A percentile compares a stretch with the other conserved stretches of the same genome.
phyloP scores from a whole-genome alignment of 192 early-diverging fungal species.

The Rhizoclosmatium sp. region DNA sequence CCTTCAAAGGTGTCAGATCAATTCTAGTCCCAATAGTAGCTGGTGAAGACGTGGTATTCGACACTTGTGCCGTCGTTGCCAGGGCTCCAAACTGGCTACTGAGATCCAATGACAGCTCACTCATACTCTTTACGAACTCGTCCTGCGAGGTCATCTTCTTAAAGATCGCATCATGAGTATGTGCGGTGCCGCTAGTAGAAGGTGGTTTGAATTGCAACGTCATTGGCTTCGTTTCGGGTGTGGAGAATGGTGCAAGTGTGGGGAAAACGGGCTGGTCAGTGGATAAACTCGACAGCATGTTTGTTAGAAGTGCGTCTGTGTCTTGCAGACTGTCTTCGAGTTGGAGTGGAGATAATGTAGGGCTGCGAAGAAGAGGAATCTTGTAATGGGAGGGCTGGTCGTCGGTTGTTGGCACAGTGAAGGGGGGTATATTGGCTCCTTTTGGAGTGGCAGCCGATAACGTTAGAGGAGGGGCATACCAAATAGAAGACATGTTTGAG shows the following conservation, averaged over 20 bases:
- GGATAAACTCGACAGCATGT: not conserved
- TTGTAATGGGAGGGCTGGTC: not conserved
- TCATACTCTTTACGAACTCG: not conserved
- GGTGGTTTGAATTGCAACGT: not conserved
- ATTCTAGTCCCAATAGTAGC: not conserved
- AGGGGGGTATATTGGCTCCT: not conserved
- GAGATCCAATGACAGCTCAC: not conserved
- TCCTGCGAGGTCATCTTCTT: not conserved
- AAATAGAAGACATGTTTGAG: not conserved
- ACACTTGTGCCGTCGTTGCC: too few relatives aligned
- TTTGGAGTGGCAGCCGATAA: not conserved
- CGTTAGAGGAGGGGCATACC: not conserved
- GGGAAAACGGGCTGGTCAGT: not conserved
- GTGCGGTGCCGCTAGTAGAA: not conserved
- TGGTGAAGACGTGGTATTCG: not conserved
- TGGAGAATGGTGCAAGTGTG: conserved; percentile 6
- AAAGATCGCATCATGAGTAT: not conserved
- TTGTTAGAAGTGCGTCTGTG: not conserved
- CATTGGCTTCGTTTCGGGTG: not conserved
- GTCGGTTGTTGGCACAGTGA: not conserved
- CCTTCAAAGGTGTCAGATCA: conserved; percentile 1
- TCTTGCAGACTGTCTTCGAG: not conserved
- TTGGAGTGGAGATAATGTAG: not conserved
- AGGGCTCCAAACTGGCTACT: not conserved
- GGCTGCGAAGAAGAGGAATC: not conserved